Evolutionary conservation across 306 rosid species (phyloP).

Genomic region (Neltuma alba): DNA sequence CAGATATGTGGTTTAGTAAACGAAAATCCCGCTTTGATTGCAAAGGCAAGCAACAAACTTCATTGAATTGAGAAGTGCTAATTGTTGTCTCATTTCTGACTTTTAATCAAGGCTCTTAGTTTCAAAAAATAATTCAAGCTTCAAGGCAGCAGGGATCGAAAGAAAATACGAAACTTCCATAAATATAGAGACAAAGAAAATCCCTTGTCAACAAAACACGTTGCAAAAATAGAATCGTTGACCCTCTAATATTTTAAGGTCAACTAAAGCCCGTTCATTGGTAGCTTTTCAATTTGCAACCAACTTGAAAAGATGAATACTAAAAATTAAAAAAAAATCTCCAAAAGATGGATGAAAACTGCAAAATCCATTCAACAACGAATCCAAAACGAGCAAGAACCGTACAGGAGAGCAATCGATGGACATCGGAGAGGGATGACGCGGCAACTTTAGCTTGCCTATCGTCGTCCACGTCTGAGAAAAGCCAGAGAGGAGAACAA

Average conservation of each 20-base stretch:
- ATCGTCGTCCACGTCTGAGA: conserved; percentile 52
- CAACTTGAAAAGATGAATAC: not conserved
- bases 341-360: conserved; percentile 6
- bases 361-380: conserved; percentile 2
- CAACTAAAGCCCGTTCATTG: conserved; percentile 25
- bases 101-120: conserved; percentile 18
- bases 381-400: conserved; percentile 18
- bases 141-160: not conserved
- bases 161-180: not conserved
- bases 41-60: conserved; percentile 25
- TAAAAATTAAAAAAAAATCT: not conserved
- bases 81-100: conserved; percentile 14
- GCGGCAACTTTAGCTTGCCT: conserved; percentile 18
- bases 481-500: conserved; percentile 70
- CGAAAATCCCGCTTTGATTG: not conserved
- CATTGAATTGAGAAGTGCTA: conserved; percentile 11
- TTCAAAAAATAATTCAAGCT: conserved; percentile 1
- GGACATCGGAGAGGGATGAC: conserved; percentile 51
- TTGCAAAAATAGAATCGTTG: not conserved
- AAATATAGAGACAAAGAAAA: conserved; percentile 22
- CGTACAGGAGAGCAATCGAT: conserved; percentile 61
- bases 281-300: conserved; percentile 13
- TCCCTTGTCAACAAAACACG: not conserved
- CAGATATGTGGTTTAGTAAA: not conserved
- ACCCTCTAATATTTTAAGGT: conserved; percentile 22